A percentile compares a stretch with the other conserved stretches of the same genome.
phyloP scores from a whole-genome alignment of 306 rosid species.

The Corylus americana region DNA sequence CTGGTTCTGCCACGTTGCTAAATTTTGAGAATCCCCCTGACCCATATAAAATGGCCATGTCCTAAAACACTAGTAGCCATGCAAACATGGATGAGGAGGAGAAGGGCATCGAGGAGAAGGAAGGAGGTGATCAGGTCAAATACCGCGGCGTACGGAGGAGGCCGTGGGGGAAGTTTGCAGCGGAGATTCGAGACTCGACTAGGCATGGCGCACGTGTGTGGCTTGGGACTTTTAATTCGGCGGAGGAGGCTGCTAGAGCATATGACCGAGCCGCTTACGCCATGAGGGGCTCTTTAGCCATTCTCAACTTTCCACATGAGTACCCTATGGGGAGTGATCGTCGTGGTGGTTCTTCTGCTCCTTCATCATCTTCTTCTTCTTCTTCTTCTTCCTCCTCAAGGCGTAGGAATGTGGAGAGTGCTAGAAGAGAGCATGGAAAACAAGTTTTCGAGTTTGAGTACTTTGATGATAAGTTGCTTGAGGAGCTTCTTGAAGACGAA shows the following conservation, averaged over 20 bases:
- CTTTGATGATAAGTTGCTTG: conserved; percentile 69
- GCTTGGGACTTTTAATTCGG: conserved; percentile 88
- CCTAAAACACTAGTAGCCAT: background rate
- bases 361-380: conserved; percentile 22
- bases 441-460: conserved; percentile 80
- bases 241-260: conserved; percentile 94
- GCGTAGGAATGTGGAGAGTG: conserved; percentile 20
- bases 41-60: conserved; percentile 33
- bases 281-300: conserved; percentile 85
- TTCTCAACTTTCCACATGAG: conserved; percentile 79
- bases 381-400: conserved; percentile 33
- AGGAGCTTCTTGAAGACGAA: conserved; percentile 79
- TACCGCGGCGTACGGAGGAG: conserved; percentile 77
- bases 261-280: conserved; percentile 82
- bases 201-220: conserved; percentile 72
- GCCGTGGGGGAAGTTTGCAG: conserved; percentile 93
- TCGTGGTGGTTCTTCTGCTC: conserved; percentile 16
- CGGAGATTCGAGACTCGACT: conserved; percentile 83
- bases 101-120: conserved; percentile 33
- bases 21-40: background rate
- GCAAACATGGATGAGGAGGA: conserved; percentile 34
- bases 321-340: conserved; percentile 31
- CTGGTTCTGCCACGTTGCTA: conserved; percentile 9
- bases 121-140: conserved; percentile 23
- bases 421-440: conserved; percentile 27